Evolutionary conservation across 1,284 basidiomycete species (phyloP).

Genomic region (Cronartium quercuum): DNA sequence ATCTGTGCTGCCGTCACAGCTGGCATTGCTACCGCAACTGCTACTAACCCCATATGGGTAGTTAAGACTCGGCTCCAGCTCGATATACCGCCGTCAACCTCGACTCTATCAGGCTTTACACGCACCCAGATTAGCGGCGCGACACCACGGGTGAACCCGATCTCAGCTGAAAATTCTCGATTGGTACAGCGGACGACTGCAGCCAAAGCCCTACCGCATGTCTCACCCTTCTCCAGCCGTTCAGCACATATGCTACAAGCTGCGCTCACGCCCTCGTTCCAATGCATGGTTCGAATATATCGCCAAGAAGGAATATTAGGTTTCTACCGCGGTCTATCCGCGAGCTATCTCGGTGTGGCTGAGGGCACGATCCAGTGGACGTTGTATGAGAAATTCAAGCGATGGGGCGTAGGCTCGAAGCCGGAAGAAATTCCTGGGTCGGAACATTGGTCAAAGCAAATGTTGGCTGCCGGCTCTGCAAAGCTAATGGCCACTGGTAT

Average conservation of each 20-base stretch:
- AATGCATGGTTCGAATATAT: conserved; percentile 65
- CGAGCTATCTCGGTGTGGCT: conserved; percentile 89
- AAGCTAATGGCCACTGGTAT: conserved; percentile 89
- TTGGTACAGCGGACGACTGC: conserved; percentile 12
- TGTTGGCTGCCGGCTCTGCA: conserved; percentile 84
- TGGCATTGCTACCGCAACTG: conserved; percentile 66
- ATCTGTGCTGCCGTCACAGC: conserved; percentile 78
- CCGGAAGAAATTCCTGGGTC: not conserved
- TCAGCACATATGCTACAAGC: conserved; percentile 43
- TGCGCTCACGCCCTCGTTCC: conserved; percentile 56
- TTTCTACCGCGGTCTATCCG: conserved; percentile 90
- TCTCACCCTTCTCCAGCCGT: not conserved
- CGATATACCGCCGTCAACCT: conserved; percentile 40
- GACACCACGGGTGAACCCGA: too few species aligned
- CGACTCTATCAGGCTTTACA: not conserved
- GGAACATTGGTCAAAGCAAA: conserved; percentile 65
- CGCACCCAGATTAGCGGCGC: not conserved
- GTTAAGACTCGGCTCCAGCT: conserved; percentile 93
- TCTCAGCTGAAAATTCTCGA: conserved; percentile 39
- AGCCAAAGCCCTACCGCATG: conserved; percentile 40
- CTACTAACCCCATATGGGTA: conserved; percentile 97
- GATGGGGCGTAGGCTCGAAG: conserved; percentile 36
- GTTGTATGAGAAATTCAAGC: conserved; percentile 80
- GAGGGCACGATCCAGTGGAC: conserved; percentile 98
- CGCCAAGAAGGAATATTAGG: conserved; percentile 76